Base-by-base conservation (phyloP, 352 stramenopile genomes). In the Thalassiosira livingstoniorum region DNA sequence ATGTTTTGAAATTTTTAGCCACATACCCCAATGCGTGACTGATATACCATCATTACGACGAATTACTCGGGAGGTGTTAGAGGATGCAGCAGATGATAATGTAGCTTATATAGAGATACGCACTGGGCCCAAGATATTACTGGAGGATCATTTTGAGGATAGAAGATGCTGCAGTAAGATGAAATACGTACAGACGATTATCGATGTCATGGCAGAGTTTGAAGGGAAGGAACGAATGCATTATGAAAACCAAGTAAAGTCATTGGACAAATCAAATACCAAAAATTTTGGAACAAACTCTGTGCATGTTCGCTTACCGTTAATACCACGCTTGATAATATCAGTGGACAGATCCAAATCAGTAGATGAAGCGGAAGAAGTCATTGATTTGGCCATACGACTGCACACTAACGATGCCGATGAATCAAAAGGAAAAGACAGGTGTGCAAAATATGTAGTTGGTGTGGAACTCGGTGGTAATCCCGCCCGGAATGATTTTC, bases 401-500 rank as follows among this genome's bases (percentile, higher is more conserved):
- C 57, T 92, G 25, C 45, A n/a, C n/a, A n/a, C n/a, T n/a, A n/a
- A n/a, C n/a, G n/a, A n/a, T n/a, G n/a, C n/a, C n/a, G n/a, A n/a
- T n/a, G n/a, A n/a, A n/a, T n/a, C n/a, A n/a, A n/a, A n/a, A n/a
- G n/a, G n/a, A n/a, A n/a, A 45, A 34, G 60, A 68, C 47, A 42
- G 70, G 18, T 45, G 74, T n/a, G 31, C 78, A 25, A 31, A 72
- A 55, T 79, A 77, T 37, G 54, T 94, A 32, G 89, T 94, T 25
- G 89, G 87, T 47, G 75, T 94, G 2, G 89, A 94, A 74, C 60
- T 94, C 2, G 87, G 89, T 57, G 89, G 89, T 4, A 92, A 92
- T 76, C 89, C 89, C 15, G 91, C 91, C 5, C 89, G 96, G 57
- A 96, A 93, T 32, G 90, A 96, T 75, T 98, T 98, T 80, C 64